Percentiles rank a stretch among this genome's conserved stretches.
Evolutionary conservation across 176 grass and related monocot species (phyloP).

Genomic region (Oryza meridionalis): DNA sequence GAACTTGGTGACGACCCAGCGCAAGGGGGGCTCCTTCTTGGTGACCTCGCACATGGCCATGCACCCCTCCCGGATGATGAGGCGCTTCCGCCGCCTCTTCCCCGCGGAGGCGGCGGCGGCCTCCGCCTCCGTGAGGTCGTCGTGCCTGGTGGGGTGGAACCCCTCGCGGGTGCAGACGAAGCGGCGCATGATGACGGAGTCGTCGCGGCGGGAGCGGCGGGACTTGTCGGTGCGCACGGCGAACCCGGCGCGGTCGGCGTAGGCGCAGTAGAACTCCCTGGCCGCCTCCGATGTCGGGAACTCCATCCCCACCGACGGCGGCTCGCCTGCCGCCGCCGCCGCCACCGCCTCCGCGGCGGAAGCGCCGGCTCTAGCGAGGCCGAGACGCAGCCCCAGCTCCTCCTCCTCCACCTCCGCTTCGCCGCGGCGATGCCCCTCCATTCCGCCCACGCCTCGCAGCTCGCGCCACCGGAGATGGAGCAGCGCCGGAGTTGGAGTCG

Average conservation of each 20-base stretch:
- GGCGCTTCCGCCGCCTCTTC: constrained; percentile 55
- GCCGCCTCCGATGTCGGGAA: constrained; percentile 57
- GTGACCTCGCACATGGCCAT: constrained; percentile 72
- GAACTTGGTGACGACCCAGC: constrained; percentile 66
- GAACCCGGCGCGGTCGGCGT: constrained; percentile 51
- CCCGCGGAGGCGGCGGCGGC: constrained; percentile 49
- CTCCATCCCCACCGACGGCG: constrained; percentile 59
- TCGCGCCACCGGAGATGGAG: background rate
- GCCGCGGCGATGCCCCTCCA: background rate
- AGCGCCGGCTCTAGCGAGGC: background rate
- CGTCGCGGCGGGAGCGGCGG: constrained; percentile 61
- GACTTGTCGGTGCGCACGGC: constrained; percentile 68
- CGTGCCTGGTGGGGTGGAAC: constrained; percentile 51
- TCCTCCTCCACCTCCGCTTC: background rate
- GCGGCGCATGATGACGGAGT: constrained; percentile 66
- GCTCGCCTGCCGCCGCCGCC: constrained; percentile 24
- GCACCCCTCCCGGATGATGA: constrained; percentile 60
- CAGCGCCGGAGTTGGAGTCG: background rate
- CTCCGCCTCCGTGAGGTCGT: background rate
- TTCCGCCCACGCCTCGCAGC: background rate
- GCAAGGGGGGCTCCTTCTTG: constrained; percentile 49
- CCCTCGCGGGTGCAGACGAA: constrained; percentile 70
- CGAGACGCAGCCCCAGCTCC: background rate
- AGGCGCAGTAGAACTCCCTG: constrained; percentile 64
- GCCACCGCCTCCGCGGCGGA: background rate